phyloP scores from a whole-genome alignment of 2,329 filamentous ascomycete genomes.

The Talaromyces piceae region DNA sequence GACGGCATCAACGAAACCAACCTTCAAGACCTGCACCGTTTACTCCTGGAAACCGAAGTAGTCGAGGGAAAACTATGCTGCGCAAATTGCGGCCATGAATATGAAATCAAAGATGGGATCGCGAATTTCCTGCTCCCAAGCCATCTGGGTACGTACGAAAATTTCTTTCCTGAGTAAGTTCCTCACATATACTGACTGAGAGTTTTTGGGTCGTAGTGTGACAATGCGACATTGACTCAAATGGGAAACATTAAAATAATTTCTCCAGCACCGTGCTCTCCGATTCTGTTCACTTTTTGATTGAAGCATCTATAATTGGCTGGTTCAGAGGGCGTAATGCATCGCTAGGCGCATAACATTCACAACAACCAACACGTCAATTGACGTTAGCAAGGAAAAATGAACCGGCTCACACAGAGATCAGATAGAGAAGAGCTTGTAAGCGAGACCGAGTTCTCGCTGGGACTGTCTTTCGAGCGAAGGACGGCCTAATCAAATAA shows the following conservation, averaged over 20 bases:
- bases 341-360: no score
- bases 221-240: neutral
- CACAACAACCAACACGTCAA: no score
- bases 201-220: neutral
- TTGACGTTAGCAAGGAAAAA: neutral
- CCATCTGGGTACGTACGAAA: slow-evolving; percentile 58
- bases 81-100: slow-evolving; percentile 86
- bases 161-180: no score
- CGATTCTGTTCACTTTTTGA: no score
- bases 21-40: slow-evolving; percentile 67
- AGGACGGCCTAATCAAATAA: neutral
- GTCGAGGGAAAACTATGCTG: slow-evolving; percentile 83
- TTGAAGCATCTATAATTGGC: no score
- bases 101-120: slow-evolving; percentile 90
- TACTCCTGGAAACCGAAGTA: slow-evolving; percentile 85
- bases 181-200: neutral
- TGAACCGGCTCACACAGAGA: neutral
- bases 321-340: no score
- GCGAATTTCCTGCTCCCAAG: slow-evolving; percentile 92
- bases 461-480: neutral
- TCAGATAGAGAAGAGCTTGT: neutral
- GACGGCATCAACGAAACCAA: slow-evolving; percentile 62
- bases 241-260: neutral
- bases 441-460: neutral
- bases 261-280: neutral